phyloP scores from a whole-genome alignment of 805 yeast species.

The Saccharomycopsis schoenii region DNA sequence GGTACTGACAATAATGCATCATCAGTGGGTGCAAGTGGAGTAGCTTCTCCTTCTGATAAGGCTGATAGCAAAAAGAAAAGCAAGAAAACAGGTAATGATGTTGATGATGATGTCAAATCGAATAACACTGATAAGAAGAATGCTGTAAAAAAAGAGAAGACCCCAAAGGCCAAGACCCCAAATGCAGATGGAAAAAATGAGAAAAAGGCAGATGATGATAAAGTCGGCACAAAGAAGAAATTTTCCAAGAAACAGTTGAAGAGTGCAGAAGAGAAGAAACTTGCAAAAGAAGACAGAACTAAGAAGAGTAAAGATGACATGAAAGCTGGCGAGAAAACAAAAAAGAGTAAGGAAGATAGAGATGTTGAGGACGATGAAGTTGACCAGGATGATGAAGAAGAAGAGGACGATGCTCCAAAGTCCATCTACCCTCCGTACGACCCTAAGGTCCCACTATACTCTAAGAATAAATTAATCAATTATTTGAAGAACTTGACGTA shows the following conservation, averaged over 20 bases:
- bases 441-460: conserved; percentile 6
- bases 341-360: background rate
- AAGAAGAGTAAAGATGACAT: background rate
- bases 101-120: background rate
- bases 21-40: background rate
- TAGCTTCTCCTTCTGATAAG: background rate
- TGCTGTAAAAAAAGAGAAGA: background rate
- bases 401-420: background rate
- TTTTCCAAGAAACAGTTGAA: background rate
- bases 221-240: background rate
- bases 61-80: background rate
- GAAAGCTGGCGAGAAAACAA: background rate
- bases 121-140: background rate
- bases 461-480: conserved; percentile 8
- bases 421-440: conserved; percentile 11
- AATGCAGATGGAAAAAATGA: conserved; percentile 1
- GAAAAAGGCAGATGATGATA: background rate
- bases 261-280: background rate
- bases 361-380: background rate
- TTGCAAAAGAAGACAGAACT: background rate
- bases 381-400: background rate
- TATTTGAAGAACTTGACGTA: conserved; percentile 12
- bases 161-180: conserved; percentile 3
- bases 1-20: background rate
- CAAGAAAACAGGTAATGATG: background rate